Evolutionary conservation across 352 stramenopile genomes (phyloP), one percentile per base, ranked within the genome.

Genomic region (Phytophthora tubulina): DNA sequence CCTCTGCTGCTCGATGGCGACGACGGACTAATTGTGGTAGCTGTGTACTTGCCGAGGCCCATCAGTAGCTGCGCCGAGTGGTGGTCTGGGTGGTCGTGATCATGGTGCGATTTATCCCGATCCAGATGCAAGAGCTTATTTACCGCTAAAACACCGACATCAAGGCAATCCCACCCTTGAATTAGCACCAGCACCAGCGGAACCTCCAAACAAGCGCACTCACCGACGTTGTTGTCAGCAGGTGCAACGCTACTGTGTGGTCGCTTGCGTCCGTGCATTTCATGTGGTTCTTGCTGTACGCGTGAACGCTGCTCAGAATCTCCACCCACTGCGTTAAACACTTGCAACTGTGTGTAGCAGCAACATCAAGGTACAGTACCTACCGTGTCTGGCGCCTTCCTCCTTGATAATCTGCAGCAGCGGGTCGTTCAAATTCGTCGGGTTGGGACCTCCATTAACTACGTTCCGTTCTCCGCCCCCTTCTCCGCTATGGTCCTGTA

Each of bases 11-110:
- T 69, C 27, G 53, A 66, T 15, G 59, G 39, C 14, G 45, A 54
- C 9, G 70, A 73, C 8, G 65, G 55, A 51, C 50, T 78, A 39
- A 65, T 72, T 6, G 65, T 67, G 14, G 48, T 70, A 33, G 35
- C 32, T 9, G 64, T 27, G 32, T 32, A 67, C 27, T 80, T 82
- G 45, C 80, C 82, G 10, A 92, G 72, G 3, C 77, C 82, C 41
- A 92, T 89, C 33, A 92, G 48, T 27, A 92, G 68, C 49, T 86
- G 63, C 3, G 82, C 84, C 4, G 84, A 92, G 15, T 89, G 80
- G 32, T 82, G 73, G 46, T 90, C 80, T 6, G 56, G 38, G 3
- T 78, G 63, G 6, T 75, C 71, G 31, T 75, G 59, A 2, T 38
- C 13, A 17, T 74, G 60, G 33, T 13, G 44, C 2, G 57, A 46